These are phyloP conservation scores for Physcomitrium patens DNA, from an alignment of 225 moss, liverwort and hornwort species.

Conservation along the genomic window DNA sequence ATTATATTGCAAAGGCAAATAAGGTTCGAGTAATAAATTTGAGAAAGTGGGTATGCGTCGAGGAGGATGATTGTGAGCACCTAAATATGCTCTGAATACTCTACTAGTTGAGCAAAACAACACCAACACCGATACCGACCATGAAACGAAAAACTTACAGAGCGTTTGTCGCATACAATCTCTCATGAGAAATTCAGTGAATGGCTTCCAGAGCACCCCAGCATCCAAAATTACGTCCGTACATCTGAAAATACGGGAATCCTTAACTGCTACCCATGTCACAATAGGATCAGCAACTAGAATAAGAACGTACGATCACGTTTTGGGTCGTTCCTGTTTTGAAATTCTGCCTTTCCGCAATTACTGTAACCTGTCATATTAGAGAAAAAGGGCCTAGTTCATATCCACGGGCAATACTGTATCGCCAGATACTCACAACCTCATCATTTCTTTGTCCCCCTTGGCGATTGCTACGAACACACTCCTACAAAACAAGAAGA, in stretches of 20 bases:
- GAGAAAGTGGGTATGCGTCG: neutral
- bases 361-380: constrained; percentile 41
- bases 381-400: constrained; percentile 13
- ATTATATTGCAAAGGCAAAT: neutral
- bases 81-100: neutral
- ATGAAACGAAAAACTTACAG: neutral
- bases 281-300: neutral
- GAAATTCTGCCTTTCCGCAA: constrained; percentile 49
- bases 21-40: constrained; percentile 1
- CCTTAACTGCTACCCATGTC: constrained; percentile 6
- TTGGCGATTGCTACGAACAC: neutral
- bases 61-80: neutral
- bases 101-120: neutral
- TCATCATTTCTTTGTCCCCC: neutral
- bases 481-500: neutral
- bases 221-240: neutral
- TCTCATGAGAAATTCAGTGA: neutral
- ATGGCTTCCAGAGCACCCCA: neutral
- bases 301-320: constrained; percentile 8
- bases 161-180: neutral
- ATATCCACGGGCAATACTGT: neutral
- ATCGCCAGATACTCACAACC: neutral
- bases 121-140: neutral
- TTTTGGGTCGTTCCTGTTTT: constrained; percentile 28
- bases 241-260: neutral